Percentiles rank a stretch among this genome's conserved stretches.
phyloP scores from a whole-genome alignment of 768 basidiomycete species.

The Neoboletus brunneissimus region DNA sequence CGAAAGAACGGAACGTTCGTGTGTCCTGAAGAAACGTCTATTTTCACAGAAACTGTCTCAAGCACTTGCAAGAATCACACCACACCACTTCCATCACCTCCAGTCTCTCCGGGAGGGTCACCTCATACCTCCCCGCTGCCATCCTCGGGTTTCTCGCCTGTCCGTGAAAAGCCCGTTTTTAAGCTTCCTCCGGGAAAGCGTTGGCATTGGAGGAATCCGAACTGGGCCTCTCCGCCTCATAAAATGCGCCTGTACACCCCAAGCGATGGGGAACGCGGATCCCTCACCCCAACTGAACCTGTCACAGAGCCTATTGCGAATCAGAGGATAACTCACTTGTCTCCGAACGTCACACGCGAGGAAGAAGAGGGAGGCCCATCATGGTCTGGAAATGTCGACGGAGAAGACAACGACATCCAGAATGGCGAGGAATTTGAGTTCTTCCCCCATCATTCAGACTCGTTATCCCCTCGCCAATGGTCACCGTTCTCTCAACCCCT shows the following conservation, averaged over 20 bases:
- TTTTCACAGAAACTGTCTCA: slow-evolving; percentile 14
- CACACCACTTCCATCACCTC: slow-evolving; percentile 27
- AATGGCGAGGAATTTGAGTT: slow-evolving; percentile 10
- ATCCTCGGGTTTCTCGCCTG: slow-evolving; percentile 16
- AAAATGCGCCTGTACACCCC: slow-evolving; percentile 26
- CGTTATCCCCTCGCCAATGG: slow-evolving; percentile 26
- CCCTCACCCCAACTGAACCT: slow-evolving; percentile 32
- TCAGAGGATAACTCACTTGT: background rate
- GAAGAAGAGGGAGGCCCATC: slow-evolving; percentile 10
- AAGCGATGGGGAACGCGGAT: slow-evolving; percentile 20
- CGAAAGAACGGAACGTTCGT: slow-evolving; percentile 31
- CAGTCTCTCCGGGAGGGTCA: slow-evolving; percentile 27
- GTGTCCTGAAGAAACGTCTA: slow-evolving; percentile 22
- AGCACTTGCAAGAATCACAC: slow-evolving; percentile 19
- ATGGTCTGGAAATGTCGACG: slow-evolving; percentile 8
- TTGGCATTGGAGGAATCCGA: slow-evolving; percentile 36
- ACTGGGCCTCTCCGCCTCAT: slow-evolving; percentile 33
- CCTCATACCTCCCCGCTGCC: slow-evolving; percentile 17
- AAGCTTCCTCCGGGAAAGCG: slow-evolving; percentile 29
- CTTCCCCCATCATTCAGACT: slow-evolving; percentile 15
- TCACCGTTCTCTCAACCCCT: slow-evolving; percentile 27
- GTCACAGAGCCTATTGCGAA: slow-evolving; percentile 18
- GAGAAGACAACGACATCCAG: slow-evolving; percentile 7
- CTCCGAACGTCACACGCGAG: slow-evolving; percentile 5
- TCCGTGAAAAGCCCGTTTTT: slow-evolving; percentile 18